Evolutionary conservation across 2,329 filamentous ascomycete species (phyloP), one percentile per base, ranked within the genome.

Genomic region (Magnaporthiopsis incrustans): DNA sequence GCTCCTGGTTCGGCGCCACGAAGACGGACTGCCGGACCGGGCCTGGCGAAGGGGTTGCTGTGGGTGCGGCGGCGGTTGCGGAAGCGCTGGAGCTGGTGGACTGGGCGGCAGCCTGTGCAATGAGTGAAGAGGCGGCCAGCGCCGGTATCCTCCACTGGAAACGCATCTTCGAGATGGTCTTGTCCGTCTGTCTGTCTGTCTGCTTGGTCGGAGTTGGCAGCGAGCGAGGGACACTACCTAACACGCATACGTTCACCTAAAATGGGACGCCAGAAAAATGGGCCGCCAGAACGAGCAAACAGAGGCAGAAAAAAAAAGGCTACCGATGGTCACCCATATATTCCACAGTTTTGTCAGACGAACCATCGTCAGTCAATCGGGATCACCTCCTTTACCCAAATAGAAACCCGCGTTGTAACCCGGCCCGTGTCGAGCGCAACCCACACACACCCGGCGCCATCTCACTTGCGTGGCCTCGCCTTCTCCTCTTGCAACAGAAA

Each of bases 1-100:
- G 70, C 26, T 76, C 74, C 62, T 76, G 71, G 65, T 78, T 73
- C 63, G 75, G 75, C 2, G 80, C 76, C 60, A 80, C 70, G 61
- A 83, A 83, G 60, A 65, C 53, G 30, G 64, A 65, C 60, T 57
- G 14, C 25, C 44, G 44, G 44, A 53, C 22, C 22, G 44, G 3
- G 7, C 44, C 44, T 25, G 44, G 44, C 44, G 44, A n/a, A 4
- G 44, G 44, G n/a, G 44, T 53, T 10, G 44, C 18, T 11, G 44
- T 53, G 44, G 44, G 44, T 11, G 18, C 15, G 15, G 38, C 38
- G 38, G 38, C 15, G 12, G 38, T 30, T 30, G 30, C 38, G 14
- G 11, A 44, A 6, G 38, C 10, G 44, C 44, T 53, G 4, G 22
- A n/a, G 22, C 18, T 53, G 44, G 6, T 53, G 44, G 44, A 53